Base-by-base conservation (phyloP, 176 grass and related monocot genomes). In the Melocanna baccifera region DNA sequence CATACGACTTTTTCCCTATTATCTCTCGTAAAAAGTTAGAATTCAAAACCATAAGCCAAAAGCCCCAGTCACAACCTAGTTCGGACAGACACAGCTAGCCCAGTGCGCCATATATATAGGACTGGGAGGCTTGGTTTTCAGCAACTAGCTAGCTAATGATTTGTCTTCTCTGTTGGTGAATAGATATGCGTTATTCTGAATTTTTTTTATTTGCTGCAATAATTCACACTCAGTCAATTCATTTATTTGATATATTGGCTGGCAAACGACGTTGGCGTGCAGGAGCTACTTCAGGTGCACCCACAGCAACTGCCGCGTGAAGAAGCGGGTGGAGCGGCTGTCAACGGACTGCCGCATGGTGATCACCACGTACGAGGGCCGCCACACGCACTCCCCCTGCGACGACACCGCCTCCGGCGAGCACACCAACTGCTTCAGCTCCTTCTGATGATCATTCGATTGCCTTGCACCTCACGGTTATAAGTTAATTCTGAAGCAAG, bases 211-310 rank as follows among this genome's bases (percentile, higher is more conserved):
- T 25, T 25, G 36, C 18, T 68, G 66, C n/a, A 12, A 12, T 7
- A 32, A 42, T 12, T n/a, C 20, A n/a, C 19, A 69, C 20, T 23
- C 10, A 42, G 7, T 18, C 18, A 34, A 67, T 34, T 37, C 7
- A 37, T 59, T 61, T 61, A 20, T 20, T 59, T 26, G 56, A 23
- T 59, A 59, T 12, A 59, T 12, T 59, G 57, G 56, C n/a, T 5
- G 57, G 57, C 57, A 59, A 59, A 59, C 57, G 57, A 55, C 51
- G 19, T 2, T 55, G 11, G 74, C 12, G 26, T 53, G 50, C 88
- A 97, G 95, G 87, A 98, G 92, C 82, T 98, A 98, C 69, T 98
- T 95, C 86, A 85, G 95, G 61, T 98, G 95, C 91, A 98, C 95
- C 2, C 92, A 98, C 81, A 93, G 82, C 85, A 98, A 91, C 75